Conservation (phyloP, 768 basidiomycete genomes). For the Termitomyces sp. region DNA sequence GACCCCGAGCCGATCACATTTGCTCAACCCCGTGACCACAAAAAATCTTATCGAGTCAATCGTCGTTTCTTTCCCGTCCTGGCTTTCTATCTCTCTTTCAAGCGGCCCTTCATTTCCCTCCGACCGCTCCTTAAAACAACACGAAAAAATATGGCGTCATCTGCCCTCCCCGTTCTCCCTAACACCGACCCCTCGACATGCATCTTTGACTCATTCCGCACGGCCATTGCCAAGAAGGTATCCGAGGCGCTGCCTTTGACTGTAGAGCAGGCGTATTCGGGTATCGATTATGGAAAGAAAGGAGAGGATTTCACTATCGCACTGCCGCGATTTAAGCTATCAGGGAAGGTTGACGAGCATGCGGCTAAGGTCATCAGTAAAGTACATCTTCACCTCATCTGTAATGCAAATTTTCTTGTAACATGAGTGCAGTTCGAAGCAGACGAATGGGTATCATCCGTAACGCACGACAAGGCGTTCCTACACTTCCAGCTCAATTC, state of each 20-base stretch:
- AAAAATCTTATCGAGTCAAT: conserved; percentile 20
- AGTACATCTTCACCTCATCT: conserved; percentile 41
- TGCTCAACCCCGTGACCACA: conserved; percentile 15
- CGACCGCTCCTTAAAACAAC: conserved; percentile 2
- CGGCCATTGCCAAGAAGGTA: conserved; percentile 72
- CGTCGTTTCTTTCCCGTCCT: conserved; percentile 9
- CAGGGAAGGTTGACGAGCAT: conserved; percentile 77
- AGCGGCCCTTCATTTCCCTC: conserved; percentile 10
- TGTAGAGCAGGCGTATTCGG: conserved; percentile 75
- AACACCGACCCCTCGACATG: conserved; percentile 61
- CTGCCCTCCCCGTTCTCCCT: conserved; percentile 28
- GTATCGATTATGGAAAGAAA: conserved; percentile 89
- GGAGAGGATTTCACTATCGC: conserved; percentile 93
- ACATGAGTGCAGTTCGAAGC: conserved; percentile 65
- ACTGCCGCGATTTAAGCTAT: conserved; percentile 84
- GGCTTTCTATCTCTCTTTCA: conserved; percentile 19
- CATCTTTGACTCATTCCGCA: conserved; percentile 74
- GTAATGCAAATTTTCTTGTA: not conserved
- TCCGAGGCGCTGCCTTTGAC: conserved; percentile 67
- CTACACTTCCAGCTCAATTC: conserved; percentile 77
- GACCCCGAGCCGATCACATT: conserved; percentile 12
- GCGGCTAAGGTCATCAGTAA: conserved; percentile 70
- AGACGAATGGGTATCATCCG: conserved; percentile 72
- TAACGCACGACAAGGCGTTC: conserved; percentile 73
- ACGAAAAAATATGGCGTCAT: conserved; percentile 22